phyloP scores from a whole-genome alignment of 805 yeast species.

The Wickerhamiella occidentalis region DNA sequence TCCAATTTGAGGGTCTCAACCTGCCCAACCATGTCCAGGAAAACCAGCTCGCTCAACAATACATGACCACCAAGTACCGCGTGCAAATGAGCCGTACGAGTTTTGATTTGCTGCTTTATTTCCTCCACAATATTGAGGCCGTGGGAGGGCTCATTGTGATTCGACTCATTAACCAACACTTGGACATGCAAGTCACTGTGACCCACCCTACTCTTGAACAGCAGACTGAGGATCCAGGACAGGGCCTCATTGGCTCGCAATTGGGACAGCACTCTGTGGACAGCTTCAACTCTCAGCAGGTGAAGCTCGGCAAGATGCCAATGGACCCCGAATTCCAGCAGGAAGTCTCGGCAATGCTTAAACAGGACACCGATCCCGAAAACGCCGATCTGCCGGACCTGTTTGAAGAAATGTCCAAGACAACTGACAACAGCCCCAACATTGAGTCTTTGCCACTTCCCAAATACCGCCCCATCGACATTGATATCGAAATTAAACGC shows the following conservation, averaged over 20 bases:
- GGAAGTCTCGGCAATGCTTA: constrained; percentile 75
- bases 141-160: constrained; percentile 84
- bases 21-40: constrained; percentile 72
- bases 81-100: constrained; percentile 72
- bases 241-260: constrained; percentile 14
- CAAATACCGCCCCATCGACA: constrained; percentile 62
- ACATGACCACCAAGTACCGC: constrained; percentile 58
- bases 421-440: constrained; percentile 45
- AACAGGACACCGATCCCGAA: constrained; percentile 32
- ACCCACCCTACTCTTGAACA: constrained; percentile 25
- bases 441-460: constrained; percentile 77
- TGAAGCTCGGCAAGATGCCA: constrained; percentile 75
- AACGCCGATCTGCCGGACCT: constrained; percentile 43
- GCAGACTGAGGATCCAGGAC: constrained; percentile 15
- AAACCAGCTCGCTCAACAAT: constrained; percentile 68
- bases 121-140: constrained; percentile 81
- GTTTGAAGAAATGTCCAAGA: constrained; percentile 45
- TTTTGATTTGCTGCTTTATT: constrained; percentile 69
- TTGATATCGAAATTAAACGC: constrained; percentile 62
- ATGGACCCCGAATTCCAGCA: constrained; percentile 71
- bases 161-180: constrained; percentile 72
- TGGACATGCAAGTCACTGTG: constrained; percentile 34
- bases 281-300: constrained; percentile 54
- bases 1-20: constrained; percentile 58
- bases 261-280: constrained; percentile 32